phyloP scores from a whole-genome alignment of 2,329 filamentous ascomycete species.

The Eurotiales sp. region DNA sequence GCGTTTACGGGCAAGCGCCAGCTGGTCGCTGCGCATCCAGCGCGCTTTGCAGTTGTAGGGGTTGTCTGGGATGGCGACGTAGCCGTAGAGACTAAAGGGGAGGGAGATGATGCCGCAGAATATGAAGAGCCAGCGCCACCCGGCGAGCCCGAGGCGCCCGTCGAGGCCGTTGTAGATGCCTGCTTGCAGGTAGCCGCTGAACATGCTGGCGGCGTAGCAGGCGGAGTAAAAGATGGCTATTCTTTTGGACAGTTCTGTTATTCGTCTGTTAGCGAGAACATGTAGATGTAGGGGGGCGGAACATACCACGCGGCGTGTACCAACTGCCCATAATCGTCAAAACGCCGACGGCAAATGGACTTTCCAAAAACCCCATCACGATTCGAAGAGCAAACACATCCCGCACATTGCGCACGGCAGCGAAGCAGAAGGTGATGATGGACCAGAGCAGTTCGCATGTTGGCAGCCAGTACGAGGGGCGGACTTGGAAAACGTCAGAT shows the following conservation, averaged over 20 bases:
- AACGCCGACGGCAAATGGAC: constrained; percentile 20
- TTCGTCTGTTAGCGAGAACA: background rate
- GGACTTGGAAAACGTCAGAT: constrained; percentile 11
- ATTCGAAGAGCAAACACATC: constrained; percentile 22
- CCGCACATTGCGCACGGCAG: constrained; percentile 21
- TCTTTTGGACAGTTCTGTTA: constrained; percentile 22
- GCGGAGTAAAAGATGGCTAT: constrained; percentile 22
- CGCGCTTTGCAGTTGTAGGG: constrained; percentile 27
- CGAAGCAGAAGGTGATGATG: constrained; percentile 21
- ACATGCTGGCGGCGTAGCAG: constrained; percentile 21
- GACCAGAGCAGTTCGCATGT: constrained; percentile 21
- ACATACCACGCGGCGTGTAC: constrained; percentile 14
- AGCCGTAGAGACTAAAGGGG: constrained; percentile 24
- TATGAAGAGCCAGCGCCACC: constrained; percentile 29
- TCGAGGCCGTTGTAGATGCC: constrained; percentile 19
- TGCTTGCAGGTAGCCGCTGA: constrained; percentile 22
- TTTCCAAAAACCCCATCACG: constrained; percentile 20
- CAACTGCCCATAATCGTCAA: constrained; percentile 21
- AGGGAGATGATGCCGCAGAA: constrained; percentile 29
- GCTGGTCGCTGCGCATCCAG: constrained; percentile 16
- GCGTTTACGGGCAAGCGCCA: constrained; percentile 10
- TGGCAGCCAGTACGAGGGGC: constrained; percentile 20
- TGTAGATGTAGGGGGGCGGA: no score
- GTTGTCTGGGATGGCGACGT: constrained; percentile 30
- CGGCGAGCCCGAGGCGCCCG: constrained; percentile 20